Base-by-base conservation (phyloP, 1,284 basidiomycete genomes). In the Pyrrhoderma lamaoense region DNA sequence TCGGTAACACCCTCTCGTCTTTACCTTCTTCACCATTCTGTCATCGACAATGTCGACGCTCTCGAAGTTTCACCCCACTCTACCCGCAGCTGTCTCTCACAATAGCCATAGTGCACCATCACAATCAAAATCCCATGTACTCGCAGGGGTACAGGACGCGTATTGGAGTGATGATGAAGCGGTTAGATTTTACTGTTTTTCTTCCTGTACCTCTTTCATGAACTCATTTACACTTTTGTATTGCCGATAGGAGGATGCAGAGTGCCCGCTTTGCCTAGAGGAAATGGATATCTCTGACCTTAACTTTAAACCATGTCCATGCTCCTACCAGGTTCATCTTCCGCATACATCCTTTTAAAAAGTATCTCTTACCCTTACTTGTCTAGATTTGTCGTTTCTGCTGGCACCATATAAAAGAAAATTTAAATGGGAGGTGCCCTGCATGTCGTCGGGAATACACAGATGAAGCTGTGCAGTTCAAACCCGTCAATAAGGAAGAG, bases 261-360 rank as follows among this genome's bases (percentile, higher is more conserved):
- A 99, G 64, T 99, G 96, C 70, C 93, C 96, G 44, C 82, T 99
- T 57, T 99, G 96, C 72, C 82, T 98, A 52, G 96, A 99, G 66
- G 94, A 97, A 71, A 93, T 99, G 82, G 96, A 99, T 70, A 82
- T 99, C 58, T 94, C 93, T 39, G 96, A 99, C 77, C 82, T 97
- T 65, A 96, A 97, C 75, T 99, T 99, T 76, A 96, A 95, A 74
- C 96, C 96, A 16, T 99, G 96, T 70, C 85, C 94, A 51, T 99
- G 96, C 70, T 96, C 96, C 59, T 96, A 99, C 71, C 94, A 97
- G 78, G 94, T 90, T 65, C 62, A 72, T 63, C 40, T 53, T 57
- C 53, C 58, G 52, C 54, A 54, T 48, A 47, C 47, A 22, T 21
- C 44, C 35, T 47, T 44, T 8, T 57, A 57, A 59, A 50, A 56